Evolutionary conservation across 2,329 filamentous ascomycete genomes (phyloP).

Genomic region (Colletotrichum spinosum): DNA sequence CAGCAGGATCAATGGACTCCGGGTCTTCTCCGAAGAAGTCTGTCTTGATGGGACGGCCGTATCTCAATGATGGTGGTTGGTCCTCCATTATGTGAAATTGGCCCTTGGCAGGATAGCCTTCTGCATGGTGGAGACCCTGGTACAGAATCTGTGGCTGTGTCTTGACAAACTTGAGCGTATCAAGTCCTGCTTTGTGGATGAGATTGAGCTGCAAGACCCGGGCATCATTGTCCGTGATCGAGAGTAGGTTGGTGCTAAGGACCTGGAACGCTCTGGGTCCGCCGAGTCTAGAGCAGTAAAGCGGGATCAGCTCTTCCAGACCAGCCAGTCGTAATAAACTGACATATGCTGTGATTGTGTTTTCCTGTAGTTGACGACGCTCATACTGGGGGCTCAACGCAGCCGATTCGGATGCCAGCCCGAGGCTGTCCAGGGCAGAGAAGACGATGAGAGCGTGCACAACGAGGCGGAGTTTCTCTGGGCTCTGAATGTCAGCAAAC

Average conservation of each 20-base stretch:
- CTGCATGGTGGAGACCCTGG: constrained; percentile 52
- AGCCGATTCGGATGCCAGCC: constrained; percentile 49
- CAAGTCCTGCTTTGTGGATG: constrained; percentile 79
- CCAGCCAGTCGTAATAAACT: constrained; percentile 79
- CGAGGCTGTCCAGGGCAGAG: constrained; percentile 73
- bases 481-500: constrained; percentile 67
- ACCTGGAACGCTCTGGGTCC: constrained; percentile 74
- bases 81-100: constrained; percentile 64
- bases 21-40: constrained; percentile 77
- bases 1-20: constrained; percentile 66
- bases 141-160: constrained; percentile 70
- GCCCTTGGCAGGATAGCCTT: constrained; percentile 50
- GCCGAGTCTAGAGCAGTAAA: constrained; percentile 86
- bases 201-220: constrained; percentile 77
- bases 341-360: constrained; percentile 84
- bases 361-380: constrained; percentile 70
- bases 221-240: constrained; percentile 73
- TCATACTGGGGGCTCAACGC: constrained; percentile 47
- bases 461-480: constrained; percentile 75
- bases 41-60: constrained; percentile 73
- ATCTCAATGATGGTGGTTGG: constrained; percentile 62
- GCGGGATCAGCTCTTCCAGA: constrained; percentile 82
- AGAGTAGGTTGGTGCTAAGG: constrained; percentile 81
- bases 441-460: constrained; percentile 75
- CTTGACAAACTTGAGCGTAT: constrained; percentile 79